A percentile compares a stretch with the other conserved stretches of the same genome.
phyloP scores from a whole-genome alignment of 352 stramenopile species.

The Pythium plurisporium region DNA sequence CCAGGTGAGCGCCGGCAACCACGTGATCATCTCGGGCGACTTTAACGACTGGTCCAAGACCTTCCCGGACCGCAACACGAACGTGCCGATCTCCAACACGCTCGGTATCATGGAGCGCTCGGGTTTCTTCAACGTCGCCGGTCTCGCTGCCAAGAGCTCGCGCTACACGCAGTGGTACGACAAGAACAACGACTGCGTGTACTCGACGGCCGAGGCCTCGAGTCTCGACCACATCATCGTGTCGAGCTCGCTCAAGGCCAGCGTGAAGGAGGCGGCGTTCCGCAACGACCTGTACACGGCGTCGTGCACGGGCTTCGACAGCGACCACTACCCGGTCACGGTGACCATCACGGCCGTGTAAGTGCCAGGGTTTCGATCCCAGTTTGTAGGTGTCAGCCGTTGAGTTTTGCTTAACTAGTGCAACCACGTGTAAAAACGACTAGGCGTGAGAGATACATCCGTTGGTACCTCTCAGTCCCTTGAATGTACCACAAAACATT shows the following conservation, averaged over 20 bases:
- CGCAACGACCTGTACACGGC: slow-evolving; percentile 47
- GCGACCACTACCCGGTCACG: slow-evolving; percentile 51
- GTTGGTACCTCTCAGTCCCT: too few relatives aligned
- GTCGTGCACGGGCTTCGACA: slow-evolving; percentile 52
- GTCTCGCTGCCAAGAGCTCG: slow-evolving; percentile 30
- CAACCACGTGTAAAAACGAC: too few relatives aligned
- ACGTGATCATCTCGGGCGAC: slow-evolving; percentile 63
- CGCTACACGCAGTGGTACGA: slow-evolving; percentile 65
- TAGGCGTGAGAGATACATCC: too few relatives aligned
- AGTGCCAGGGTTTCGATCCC: background rate
- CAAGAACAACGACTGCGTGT: slow-evolving; percentile 59
- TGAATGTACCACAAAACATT: background rate
- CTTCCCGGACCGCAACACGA: slow-evolving; percentile 57
- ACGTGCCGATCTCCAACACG: slow-evolving; percentile 49
- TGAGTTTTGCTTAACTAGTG: too few relatives aligned
- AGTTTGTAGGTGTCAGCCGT: background rate
- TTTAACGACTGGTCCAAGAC: slow-evolving; percentile 59
- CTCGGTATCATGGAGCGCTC: slow-evolving; percentile 40
- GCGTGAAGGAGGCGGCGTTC: slow-evolving; percentile 39
- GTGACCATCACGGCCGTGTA: slow-evolving; percentile 16
- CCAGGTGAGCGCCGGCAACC: slow-evolving; percentile 36
- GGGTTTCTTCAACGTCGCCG: slow-evolving; percentile 44
- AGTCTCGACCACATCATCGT: slow-evolving; percentile 62
- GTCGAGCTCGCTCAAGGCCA: slow-evolving; percentile 39
- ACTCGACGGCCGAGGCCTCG: slow-evolving; percentile 39